These are phyloP conservation scores for Thielaviopsis ethacetica DNA, from an alignment of 2,329 filamentous ascomycete genomes.

Conservation along the genomic window DNA sequence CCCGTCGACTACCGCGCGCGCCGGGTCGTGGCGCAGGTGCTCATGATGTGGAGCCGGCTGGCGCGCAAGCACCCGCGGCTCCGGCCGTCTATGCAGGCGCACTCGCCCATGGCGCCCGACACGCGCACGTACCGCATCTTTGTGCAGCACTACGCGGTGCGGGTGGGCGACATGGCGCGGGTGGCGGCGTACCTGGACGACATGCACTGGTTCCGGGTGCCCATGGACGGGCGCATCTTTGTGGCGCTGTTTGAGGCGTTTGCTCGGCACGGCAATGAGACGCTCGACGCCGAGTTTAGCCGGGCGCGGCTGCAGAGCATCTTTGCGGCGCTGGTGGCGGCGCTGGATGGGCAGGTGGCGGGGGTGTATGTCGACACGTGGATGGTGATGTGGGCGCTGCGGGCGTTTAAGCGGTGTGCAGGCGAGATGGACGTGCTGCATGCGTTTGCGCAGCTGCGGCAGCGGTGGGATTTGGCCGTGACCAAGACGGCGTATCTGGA, in stretches of 20 bases:
- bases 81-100: slow-evolving; percentile 16
- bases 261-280: slow-evolving; percentile 34
- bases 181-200: slow-evolving; percentile 60
- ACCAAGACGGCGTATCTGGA: slow-evolving; percentile 32
- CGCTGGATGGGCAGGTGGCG: slow-evolving; percentile 29
- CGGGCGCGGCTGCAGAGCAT: slow-evolving; percentile 48
- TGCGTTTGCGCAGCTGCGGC: slow-evolving; percentile 34
- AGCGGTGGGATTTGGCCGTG: slow-evolving; percentile 30
- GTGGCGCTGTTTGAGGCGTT: slow-evolving; percentile 75
- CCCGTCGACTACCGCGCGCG: slow-evolving; percentile 28
- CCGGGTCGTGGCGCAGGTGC: slow-evolving; percentile 34
- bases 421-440: slow-evolving; percentile 32
- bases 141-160: slow-evolving; percentile 54
- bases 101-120: slow-evolving; percentile 50
- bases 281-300: slow-evolving; percentile 48
- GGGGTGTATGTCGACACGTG: slow-evolving; percentile 39
- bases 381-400: slow-evolving; percentile 43
- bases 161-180: slow-evolving; percentile 53
- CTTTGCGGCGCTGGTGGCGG: slow-evolving; percentile 46
- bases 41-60: slow-evolving; percentile 42
- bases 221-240: slow-evolving; percentile 61
- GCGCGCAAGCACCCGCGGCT: slow-evolving; percentile 21
- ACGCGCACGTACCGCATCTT: slow-evolving; percentile 66
- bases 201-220: slow-evolving; percentile 55
- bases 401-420: slow-evolving; percentile 48